phyloP scores from a whole-genome alignment of 1,284 basidiomycete species.

The Lignosus rhinocerotis region DNA sequence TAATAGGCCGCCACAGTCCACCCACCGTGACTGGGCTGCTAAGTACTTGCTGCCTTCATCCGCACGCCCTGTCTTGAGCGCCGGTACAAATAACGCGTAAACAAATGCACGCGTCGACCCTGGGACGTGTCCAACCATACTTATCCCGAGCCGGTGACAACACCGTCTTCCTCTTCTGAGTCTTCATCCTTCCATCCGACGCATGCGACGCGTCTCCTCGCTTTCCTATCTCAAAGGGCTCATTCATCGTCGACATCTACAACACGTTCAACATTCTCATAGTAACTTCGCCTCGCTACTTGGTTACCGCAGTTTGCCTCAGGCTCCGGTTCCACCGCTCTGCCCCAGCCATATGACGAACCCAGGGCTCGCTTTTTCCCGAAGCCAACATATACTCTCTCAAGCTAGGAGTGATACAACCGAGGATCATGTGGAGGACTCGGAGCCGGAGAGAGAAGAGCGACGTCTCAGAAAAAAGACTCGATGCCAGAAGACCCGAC shows the following conservation, averaged over 20 bases:
- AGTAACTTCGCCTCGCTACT: not conserved
- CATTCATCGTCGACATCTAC: not conserved
- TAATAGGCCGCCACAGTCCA: not conserved
- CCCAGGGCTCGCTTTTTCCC: not conserved
- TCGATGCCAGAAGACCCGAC: conserved; percentile 15
- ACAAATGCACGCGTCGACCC: conserved; percentile 15
- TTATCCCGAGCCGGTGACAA: not conserved
- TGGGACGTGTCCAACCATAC: conserved; percentile 18
- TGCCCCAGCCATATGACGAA: not conserved
- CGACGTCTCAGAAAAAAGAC: conserved; percentile 34
- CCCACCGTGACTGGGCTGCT: too few species aligned
- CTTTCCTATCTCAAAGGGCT: not conserved
- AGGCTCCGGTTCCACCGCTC: not conserved
- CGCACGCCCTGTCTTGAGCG: not conserved
- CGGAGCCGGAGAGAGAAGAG: conserved; percentile 64
- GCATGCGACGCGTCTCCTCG: conserved; percentile 13
- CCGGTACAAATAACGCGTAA: conserved; percentile 23
- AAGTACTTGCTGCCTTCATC: not conserved
- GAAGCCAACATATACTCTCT: conserved; percentile 16
- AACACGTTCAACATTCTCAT: not conserved
- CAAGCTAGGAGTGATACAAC: conserved; percentile 17
- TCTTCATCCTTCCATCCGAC: not conserved
- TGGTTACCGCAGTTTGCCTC: conserved; percentile 2
- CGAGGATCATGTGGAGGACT: conserved; percentile 57
- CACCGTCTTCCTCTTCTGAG: too few species aligned